Conservation (phyloP, 2,329 filamentous ascomycete species). For the Fusarium sp. region DNA sequence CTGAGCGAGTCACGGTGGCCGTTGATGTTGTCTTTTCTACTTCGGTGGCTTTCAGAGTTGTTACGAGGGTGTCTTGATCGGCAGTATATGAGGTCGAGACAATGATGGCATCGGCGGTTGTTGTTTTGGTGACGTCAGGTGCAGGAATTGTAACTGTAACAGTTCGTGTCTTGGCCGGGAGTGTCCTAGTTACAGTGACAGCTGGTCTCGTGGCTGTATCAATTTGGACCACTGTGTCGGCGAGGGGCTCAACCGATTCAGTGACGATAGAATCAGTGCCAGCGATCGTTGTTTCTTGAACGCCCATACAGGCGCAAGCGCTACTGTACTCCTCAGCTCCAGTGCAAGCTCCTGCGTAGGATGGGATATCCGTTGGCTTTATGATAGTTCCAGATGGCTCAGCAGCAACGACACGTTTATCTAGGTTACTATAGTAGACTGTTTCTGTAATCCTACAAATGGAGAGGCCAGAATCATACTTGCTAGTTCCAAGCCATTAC, state of each 20-base stretch:
- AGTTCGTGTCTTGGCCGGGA: not conserved
- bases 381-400: not conserved
- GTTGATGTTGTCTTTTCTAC: not conserved
- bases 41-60: accelerated
- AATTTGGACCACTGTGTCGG: not conserved
- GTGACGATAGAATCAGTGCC: not conserved
- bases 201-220: not conserved
- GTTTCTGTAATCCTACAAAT: not conserved
- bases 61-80: accelerated
- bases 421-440: not conserved
- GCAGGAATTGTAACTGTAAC: not conserved
- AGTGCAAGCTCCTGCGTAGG: not conserved
- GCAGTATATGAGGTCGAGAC: accelerated
- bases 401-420: not conserved
- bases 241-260: not conserved
- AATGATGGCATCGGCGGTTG: not conserved
- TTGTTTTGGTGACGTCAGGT: not conserved
- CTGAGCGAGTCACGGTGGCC: not conserved
- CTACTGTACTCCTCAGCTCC: not conserved
- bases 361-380: not conserved
- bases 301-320: not conserved
- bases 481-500: accelerated
- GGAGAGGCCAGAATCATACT: accelerated
- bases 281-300: not conserved
- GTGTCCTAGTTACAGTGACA: not conserved